Evolutionary conservation across 2,329 filamentous ascomycete genomes (phyloP), one percentile per base, ranked within the genome.

Genomic region (Ceratocystis alfenasii): DNA sequence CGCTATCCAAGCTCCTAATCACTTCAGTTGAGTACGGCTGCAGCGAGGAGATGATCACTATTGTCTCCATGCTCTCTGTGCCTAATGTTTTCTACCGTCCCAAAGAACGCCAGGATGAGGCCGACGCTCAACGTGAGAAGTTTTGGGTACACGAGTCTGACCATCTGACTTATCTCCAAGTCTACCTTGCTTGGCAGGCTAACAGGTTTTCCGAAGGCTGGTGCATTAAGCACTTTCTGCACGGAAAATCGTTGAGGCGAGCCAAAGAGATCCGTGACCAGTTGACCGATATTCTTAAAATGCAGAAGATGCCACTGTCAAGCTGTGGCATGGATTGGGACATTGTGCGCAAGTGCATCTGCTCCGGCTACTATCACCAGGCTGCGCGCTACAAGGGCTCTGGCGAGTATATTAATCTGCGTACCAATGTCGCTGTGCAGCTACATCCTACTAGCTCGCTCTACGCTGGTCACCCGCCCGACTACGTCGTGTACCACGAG

Each of bases 91-190:
- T 97, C 76, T 97, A 96, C 77, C 85, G 95, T 5, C 94, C 94
- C 2, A 96, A 95, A 74, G 95, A 99, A 75, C 87, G 94, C 0
- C 89, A 96, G 72, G 94, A 99, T 73, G 94, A 99, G 77, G 94
- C 93, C 5, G 94, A 99, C 72, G 87, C 92, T 0, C 92, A 94
- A 44, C 86, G 93, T 33, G 94, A 99, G 74, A 97, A 97, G 75
- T 99, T 99, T 76, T 97, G 96, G 77, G 94, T 99, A 6, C 91
- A 94, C 33, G 94, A 99, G 76, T 96, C 91, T 1, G 94, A 99
- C 74, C 94, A 99, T 74, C 79, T 99, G 50, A 99, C 94, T 0
- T 88, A 96, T 55, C 83, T 99, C 2, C 92, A 97, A 72, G 94
- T 99, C 0, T 99, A 95, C 76, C 87, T 87, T 6, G 93, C 96